phyloP scores from a whole-genome alignment of 352 stramenopile species.

The Phytophthora vignae region DNA sequence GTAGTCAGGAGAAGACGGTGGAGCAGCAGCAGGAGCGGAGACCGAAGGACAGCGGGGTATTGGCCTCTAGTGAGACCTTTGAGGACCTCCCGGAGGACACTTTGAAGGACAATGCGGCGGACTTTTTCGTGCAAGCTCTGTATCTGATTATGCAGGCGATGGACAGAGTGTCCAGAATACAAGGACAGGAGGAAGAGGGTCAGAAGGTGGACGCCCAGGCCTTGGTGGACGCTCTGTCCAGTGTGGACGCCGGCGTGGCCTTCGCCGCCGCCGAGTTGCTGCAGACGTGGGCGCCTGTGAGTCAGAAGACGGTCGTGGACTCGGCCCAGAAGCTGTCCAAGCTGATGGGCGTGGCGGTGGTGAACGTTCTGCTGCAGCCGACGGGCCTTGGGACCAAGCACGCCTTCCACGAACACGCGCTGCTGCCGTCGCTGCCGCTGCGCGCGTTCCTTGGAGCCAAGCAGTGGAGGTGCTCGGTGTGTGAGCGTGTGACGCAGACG shows the following conservation, averaged over 20 bases:
- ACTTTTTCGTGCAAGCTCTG: constrained; percentile 32
- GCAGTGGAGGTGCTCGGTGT: constrained; percentile 54
- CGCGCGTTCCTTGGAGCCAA: constrained; percentile 42
- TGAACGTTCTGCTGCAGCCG: constrained; percentile 52
- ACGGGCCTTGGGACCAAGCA: constrained; percentile 38
- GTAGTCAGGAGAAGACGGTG: constrained; percentile 3
- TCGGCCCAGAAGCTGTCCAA: constrained; percentile 19
- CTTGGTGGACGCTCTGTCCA: constrained; percentile 10
- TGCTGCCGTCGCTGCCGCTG: constrained; percentile 42
- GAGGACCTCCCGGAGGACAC: constrained; percentile 19
- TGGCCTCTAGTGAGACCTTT: constrained; percentile 20
- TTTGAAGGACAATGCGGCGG: constrained; percentile 2
- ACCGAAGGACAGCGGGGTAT: not conserved
- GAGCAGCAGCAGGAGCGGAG: not conserved
- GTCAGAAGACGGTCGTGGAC: constrained; percentile 19
- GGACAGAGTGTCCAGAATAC: constrained; percentile 22
- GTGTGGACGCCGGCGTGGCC: constrained; percentile 40
- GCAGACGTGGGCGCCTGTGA: constrained; percentile 35
- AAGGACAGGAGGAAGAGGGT: constrained; percentile 1
- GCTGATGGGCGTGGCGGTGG: constrained; percentile 35
- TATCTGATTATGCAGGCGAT: constrained; percentile 31
- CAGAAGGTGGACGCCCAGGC: constrained; percentile 3
- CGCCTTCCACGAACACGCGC: constrained; percentile 49
- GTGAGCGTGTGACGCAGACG: constrained; percentile 39
- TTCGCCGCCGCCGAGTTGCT: constrained; percentile 41